Conservation (phyloP, 805 yeast species). For the Nadsonia fulvescens region DNA sequence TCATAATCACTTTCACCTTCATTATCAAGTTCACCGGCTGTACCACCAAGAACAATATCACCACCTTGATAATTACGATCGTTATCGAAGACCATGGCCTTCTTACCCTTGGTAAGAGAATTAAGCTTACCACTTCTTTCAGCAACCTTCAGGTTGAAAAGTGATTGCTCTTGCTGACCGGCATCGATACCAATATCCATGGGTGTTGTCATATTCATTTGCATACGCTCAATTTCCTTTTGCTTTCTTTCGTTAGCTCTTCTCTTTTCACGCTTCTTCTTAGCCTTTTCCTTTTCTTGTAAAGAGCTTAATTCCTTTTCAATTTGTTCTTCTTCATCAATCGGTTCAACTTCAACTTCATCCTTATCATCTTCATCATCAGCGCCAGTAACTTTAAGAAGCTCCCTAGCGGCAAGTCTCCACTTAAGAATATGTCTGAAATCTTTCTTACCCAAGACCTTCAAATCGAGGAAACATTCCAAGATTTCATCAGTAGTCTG, state of each 20-base stretch:
- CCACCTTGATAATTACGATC: constrained; percentile 16
- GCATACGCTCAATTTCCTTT: constrained; percentile 78
- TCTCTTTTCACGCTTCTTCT: constrained; percentile 65
- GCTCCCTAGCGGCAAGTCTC: constrained; percentile 71
- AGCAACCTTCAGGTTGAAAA: constrained; percentile 72
- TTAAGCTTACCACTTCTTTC: constrained; percentile 71
- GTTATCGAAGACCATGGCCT: constrained; percentile 22
- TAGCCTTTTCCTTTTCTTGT: constrained; percentile 49
- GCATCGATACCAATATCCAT: constrained; percentile 89
- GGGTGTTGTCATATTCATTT: constrained; percentile 90
- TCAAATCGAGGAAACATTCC: constrained; percentile 77
- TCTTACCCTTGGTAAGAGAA: constrained; percentile 58
- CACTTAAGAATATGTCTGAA: constrained; percentile 72
- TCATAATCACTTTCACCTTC: constrained; percentile 20
- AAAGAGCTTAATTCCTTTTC: constrained; percentile 69
- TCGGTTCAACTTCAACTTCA: constrained; percentile 47
- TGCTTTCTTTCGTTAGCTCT: constrained; percentile 67
- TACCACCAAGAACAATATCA: constrained; percentile 9
- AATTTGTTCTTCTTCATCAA: constrained; percentile 78
- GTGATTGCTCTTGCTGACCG: constrained; percentile 53
- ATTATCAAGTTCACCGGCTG: constrained; percentile 16
- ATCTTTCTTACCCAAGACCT: constrained; percentile 87
- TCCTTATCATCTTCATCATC: constrained; percentile 30
- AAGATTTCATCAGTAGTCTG: constrained; percentile 63
- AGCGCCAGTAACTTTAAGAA: constrained; percentile 55